A percentile compares a stretch with the other conserved stretches of the same genome.
phyloP scores from a whole-genome alignment of 1,284 basidiomycete species.

The Ceratobasidium sp. region DNA sequence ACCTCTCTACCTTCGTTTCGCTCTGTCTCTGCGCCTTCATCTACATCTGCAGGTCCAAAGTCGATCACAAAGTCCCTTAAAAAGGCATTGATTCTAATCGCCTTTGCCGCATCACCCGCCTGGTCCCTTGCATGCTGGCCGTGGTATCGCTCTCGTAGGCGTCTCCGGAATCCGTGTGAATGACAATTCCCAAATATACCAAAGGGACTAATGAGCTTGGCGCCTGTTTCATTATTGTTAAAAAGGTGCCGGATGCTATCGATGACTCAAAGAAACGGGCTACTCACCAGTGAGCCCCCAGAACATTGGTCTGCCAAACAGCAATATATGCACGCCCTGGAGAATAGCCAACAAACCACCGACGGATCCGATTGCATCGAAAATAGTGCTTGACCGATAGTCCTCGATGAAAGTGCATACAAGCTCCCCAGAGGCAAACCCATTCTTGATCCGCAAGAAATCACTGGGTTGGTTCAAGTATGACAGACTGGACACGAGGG shows the following conservation, averaged over 20 bases:
- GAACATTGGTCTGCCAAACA: constrained; percentile 28
- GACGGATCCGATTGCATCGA: constrained; percentile 25
- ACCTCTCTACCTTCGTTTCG: no score
- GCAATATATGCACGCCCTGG: constrained; percentile 20
- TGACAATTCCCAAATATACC: constrained; percentile 2
- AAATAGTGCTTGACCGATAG: constrained; percentile 22
- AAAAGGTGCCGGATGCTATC: neutral
- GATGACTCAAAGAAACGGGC: neutral
- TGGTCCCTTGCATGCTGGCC: neutral
- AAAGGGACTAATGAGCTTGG: constrained; percentile 30
- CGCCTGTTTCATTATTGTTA: neutral
- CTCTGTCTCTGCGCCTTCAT: neutral
- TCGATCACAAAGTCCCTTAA: constrained; percentile 31
- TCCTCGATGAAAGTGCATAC: constrained; percentile 12
- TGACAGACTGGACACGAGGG: neutral
- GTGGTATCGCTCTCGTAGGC: constrained; percentile 17
- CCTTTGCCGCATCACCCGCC: neutral
- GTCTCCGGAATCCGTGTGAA: constrained; percentile 1
- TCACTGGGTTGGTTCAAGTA: neutral
- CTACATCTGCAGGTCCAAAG: constrained; percentile 28
- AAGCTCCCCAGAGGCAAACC: neutral
- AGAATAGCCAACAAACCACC: constrained; percentile 36
- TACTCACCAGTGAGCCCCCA: constrained; percentile 28
- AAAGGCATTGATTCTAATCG: constrained; percentile 11
- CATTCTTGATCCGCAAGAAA: neutral